Evolutionary conservation across 2,329 filamentous ascomycete species (phyloP), one percentile per base, ranked within the genome.

Genomic region (Daldinia sp.): DNA sequence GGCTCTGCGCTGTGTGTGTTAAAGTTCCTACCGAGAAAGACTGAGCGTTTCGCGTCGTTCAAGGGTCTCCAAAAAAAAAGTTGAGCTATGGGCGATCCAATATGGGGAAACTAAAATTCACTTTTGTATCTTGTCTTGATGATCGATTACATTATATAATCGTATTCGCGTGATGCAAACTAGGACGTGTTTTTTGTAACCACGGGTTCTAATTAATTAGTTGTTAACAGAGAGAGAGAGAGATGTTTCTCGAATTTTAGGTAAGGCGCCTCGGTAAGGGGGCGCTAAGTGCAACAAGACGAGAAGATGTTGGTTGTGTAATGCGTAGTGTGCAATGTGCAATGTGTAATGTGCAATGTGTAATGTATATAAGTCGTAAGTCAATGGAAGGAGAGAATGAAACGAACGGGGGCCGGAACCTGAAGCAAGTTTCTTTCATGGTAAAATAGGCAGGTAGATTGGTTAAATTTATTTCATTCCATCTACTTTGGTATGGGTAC

Each of bases 241-340:
- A 65, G 68, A 70, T 61, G 65, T 59, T 65, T 70, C 65, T 70
- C 68, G 65, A 70, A 70, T 63, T 63, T 33, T 57, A 48, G 18
- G 51, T 23, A 13, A 37, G 51, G 20, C 2, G 20, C 20, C 20
- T 23, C 5, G 30, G 35, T 37, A 13, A 4, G 35, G 35, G 35
- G 35, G 50, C 30, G 48, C 50, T 37, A 54, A 54, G 30, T 20
- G 50, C 26, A 30, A 28, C 6, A 20, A 48, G 23, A 48, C 6
- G 15, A n/a, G 46, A 37, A 33, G 9, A 33, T 10, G 30, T 33
- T 13, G 26, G 46, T 33, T 50, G 26, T 50, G 10, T 50, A 48
- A 48, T 48, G n/a, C 30, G 4, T 30, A 30, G 28, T n/a, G n/a
- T n/a, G 30, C 9, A 33, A 6, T 33, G 30, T 33, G 20, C 20